Conservation (phyloP, 208 protist genomes). For the Acanthamoeba healyi region DNA sequence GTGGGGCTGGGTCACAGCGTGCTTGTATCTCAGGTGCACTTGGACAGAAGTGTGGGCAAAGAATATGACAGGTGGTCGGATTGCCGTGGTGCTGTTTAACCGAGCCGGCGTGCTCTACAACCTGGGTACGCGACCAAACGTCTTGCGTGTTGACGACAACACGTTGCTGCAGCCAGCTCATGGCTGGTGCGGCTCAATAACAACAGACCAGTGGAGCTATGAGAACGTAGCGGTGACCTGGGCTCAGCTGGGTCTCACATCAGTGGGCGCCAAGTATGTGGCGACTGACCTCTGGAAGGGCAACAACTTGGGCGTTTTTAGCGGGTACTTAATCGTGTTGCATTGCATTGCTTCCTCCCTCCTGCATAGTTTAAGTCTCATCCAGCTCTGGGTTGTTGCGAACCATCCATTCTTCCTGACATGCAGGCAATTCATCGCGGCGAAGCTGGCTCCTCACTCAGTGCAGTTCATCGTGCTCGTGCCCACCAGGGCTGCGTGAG, state of each 20-base stretch:
- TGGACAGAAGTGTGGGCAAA: neutral
- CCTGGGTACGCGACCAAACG: neutral
- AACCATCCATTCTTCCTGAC: neutral
- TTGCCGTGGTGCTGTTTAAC: neutral
- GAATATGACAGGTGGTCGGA: neutral
- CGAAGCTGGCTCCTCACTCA: neutral
- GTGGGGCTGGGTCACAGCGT: no score
- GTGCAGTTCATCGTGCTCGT: neutral
- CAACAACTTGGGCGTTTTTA: neutral
- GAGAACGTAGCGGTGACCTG: neutral
- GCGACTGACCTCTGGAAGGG: neutral
- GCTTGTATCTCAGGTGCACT: neutral
- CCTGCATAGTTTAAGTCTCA: no score
- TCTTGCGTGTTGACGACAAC: neutral
- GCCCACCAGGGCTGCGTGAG: no score
- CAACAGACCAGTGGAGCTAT: neutral
- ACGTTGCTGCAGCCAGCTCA: no score
- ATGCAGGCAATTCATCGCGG: neutral
- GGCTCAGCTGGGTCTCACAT: neutral
- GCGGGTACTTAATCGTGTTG: neutral
- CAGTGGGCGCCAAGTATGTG: neutral
- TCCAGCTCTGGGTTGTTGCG: neutral
- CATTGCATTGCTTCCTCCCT: neutral
- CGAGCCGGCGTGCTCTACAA: neutral
- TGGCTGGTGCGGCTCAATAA: no score